A percentile compares a stretch with the other conserved stretches of the same genome.
Evolutionary conservation across 352 stramenopile genomes (phyloP).

Genomic region (Lagenidium sp.): DNA sequence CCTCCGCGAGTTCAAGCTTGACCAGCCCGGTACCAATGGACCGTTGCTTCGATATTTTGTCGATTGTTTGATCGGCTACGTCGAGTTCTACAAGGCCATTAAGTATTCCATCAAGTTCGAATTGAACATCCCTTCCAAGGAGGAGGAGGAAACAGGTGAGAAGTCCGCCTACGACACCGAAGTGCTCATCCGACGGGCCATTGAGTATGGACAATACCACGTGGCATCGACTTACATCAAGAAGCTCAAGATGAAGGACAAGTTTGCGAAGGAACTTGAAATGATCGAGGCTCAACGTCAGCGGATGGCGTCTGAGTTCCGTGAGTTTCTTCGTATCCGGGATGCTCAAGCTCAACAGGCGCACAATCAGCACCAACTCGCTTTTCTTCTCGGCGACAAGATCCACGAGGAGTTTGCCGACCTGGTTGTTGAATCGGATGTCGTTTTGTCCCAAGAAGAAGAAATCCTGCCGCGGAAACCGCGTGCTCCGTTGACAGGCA

Average conservation of each 20-base stretch:
- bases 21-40: constrained; percentile 24
- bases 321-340: constrained; percentile 38
- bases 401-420: constrained; percentile 41
- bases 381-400: constrained; percentile 28
- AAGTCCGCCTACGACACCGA: constrained; percentile 36
- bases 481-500: too few species aligned
- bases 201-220: constrained; percentile 58
- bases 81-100: constrained; percentile 84
- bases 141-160: constrained; percentile 22
- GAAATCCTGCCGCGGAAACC: constrained; percentile 30
- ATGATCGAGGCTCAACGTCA: constrained; percentile 51
- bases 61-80: constrained; percentile 50
- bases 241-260: constrained; percentile 55
- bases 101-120: constrained; percentile 86
- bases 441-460: constrained; percentile 49
- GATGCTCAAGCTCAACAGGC: constrained; percentile 38
- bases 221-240: constrained; percentile 79
- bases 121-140: constrained; percentile 18
- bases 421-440: constrained; percentile 31
- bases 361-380: constrained; percentile 24
- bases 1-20: constrained; percentile 73
- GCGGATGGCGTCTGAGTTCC: constrained; percentile 42
- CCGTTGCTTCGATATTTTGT: constrained; percentile 47
- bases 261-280: constrained; percentile 45
- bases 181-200: constrained; percentile 40